Base-by-base conservation (phyloP, 768 basidiomycete genomes). In the Tylopilus felleus region DNA sequence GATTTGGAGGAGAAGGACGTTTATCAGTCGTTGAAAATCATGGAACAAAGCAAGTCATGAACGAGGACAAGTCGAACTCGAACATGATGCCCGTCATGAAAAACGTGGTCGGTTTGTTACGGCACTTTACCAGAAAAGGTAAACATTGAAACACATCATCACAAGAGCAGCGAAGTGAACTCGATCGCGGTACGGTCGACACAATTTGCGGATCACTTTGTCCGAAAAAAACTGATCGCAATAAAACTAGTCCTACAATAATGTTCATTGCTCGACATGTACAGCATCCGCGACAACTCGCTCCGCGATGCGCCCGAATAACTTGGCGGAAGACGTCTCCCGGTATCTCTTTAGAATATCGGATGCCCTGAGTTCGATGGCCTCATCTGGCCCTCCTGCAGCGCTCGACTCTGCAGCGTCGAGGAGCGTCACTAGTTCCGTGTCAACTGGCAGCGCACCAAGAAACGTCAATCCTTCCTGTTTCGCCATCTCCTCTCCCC, bases 381-480 rank as follows among this genome's bases (percentile, higher is more conserved):
- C 60, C 43, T 58, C 65, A 23, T 62, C 66, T 21, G 60, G 8
- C 50, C 61, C 65, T 41, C 40, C 51, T 9, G 19, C 49, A 42
- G 49, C 43, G 57, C 65, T 36, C 25, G 69, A 51, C 50, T 74
- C 76, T 35, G 79, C 84, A 5, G 82, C 86, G 63, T 98, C 96
- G 58, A 99, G 72, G 49, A 98, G 69, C 21, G 81, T 81, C 40
- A 94, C 93, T 29, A 99, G 81, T 60, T 91, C 92, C 0, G 90
- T 88, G 75, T 98, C 97, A 38, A 99, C 87, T 7, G 97, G 97
- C 36, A 99, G 75, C 40, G 88, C 80, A 12, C 97, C 97, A 51
- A 99, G 75, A 67, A 94, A 97, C 45, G 66, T 69, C 35, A 98
- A 62, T 1, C 77, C 80, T 63, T 95, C 90, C 47, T 78, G 79